Evolutionary conservation across 192 early-diverging fungal species (phyloP).

Genomic region (Entophlyctis luteolus): DNA sequence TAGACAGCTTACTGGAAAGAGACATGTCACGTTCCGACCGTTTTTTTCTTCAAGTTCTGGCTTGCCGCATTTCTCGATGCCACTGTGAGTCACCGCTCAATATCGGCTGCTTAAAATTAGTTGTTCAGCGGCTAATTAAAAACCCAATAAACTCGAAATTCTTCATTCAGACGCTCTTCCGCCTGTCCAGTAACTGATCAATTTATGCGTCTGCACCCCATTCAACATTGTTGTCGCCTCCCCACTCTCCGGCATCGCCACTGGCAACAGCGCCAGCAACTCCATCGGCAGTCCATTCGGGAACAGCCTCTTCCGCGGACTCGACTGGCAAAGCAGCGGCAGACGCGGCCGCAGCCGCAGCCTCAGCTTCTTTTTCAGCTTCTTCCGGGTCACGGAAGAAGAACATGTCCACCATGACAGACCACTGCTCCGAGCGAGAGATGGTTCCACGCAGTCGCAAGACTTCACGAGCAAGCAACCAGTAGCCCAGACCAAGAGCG

Average conservation of each 20-base stretch:
- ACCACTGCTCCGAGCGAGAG: slow-evolving; percentile 79
- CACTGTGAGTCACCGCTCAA: too few relatives aligned
- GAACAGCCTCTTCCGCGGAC: slow-evolving; percentile 3
- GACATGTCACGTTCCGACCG: too few relatives aligned
- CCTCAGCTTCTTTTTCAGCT: slow-evolving; percentile 82
- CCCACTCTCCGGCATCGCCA: slow-evolving; percentile 25
- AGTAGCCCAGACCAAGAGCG: slow-evolving; percentile 95
- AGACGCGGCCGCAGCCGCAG: slow-evolving; percentile 45
- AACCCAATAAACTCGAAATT: too few relatives aligned
- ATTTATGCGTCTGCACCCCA: slow-evolving; percentile 23
- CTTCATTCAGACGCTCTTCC: too few relatives aligned
- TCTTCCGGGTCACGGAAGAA: slow-evolving; percentile 99
- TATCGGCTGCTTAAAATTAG: too few relatives aligned
- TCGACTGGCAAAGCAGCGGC: slow-evolving; percentile 12
- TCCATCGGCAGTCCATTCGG: slow-evolving; percentile 28
- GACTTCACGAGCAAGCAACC: slow-evolving; percentile 97
- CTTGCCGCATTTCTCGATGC: too few relatives aligned
- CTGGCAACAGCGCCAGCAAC: slow-evolving; percentile 18
- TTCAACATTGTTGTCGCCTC: slow-evolving; percentile 27
- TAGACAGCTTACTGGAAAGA: slow-evolving; percentile 70
- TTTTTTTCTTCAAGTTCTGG: too few relatives aligned
- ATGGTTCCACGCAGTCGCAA: slow-evolving; percentile 95
- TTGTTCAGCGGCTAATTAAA: too few relatives aligned
- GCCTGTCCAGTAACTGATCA: too few relatives aligned
- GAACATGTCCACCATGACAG: slow-evolving; percentile 99